Evolutionary conservation across 768 basidiomycete genomes (phyloP).

Genomic region (Steccherinum ochraceum): DNA sequence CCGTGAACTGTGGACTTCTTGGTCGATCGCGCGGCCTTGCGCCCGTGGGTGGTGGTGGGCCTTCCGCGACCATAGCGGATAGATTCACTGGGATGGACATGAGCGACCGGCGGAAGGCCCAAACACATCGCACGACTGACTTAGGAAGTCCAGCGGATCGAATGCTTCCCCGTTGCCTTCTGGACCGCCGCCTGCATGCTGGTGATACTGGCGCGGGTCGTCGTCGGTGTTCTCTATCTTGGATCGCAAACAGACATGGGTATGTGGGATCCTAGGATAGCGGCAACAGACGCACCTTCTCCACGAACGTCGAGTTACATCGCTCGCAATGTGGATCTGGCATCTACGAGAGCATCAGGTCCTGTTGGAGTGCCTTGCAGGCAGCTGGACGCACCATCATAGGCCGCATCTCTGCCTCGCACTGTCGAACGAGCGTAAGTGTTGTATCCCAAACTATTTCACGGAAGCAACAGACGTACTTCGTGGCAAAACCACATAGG

Average conservation of each 20-base stretch:
- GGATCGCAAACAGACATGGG: background rate
- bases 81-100: background rate
- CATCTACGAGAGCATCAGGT: slow-evolving; percentile 36
- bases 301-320: slow-evolving; percentile 78
- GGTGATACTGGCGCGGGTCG: slow-evolving; percentile 62
- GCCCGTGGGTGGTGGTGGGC: background rate
- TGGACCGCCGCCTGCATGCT: slow-evolving; percentile 26
- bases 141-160: slow-evolving; percentile 35
- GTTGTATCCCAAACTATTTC: no score
- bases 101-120: no score
- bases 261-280: background rate
- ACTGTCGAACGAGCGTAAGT: slow-evolving; percentile 53
- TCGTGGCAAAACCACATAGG: slow-evolving; percentile 79
- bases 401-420: slow-evolving; percentile 83
- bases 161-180: slow-evolving; percentile 18
- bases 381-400: slow-evolving; percentile 54
- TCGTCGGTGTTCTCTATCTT: slow-evolving; percentile 73
- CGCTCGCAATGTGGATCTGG: slow-evolving; percentile 82
- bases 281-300: slow-evolving; percentile 44
- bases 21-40: background rate
- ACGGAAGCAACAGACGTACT: slow-evolving; percentile 36
- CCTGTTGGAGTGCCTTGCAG: background rate
- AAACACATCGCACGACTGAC: slow-evolving; percentile 25
- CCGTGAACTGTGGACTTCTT: background rate
- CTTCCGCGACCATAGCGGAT: background rate